Percentiles rank a stretch among this genome's conserved stretches.
phyloP scores from a whole-genome alignment of 2,329 filamentous ascomycete species.

The Clonostachys rosea region DNA sequence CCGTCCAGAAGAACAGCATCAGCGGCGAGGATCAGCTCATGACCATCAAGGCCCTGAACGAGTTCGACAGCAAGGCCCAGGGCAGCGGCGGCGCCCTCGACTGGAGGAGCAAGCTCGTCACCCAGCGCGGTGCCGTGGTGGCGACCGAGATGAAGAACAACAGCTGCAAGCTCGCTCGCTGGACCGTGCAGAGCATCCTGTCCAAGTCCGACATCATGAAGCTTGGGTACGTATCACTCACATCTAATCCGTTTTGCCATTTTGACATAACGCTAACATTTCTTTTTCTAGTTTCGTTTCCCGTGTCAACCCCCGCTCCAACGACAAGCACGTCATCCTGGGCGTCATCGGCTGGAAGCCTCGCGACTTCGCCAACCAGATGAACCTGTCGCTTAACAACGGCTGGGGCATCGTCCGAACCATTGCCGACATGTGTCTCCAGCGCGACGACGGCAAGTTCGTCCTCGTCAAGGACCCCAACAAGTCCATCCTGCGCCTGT shows the following conservation, averaged over 20 bases:
- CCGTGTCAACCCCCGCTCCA: conserved; percentile 84
- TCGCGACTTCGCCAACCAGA: conserved; percentile 91
- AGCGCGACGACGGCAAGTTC: conserved; percentile 73
- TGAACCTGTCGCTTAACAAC: conserved; percentile 96
- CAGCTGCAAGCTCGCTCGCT: conserved; percentile 95
- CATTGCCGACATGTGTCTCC: conserved; percentile 89
- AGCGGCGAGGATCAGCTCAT: conserved; percentile 88
- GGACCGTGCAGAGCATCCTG: conserved; percentile 95
- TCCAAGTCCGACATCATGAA: conserved; percentile 99
- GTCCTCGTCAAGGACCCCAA: conserved; percentile 89
- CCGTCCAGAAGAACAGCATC: conserved; percentile 91
- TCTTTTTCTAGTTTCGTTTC: conserved; percentile 73
- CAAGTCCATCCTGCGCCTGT: conserved; percentile 89
- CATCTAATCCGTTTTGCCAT: not conserved
- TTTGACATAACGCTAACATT: conserved; percentile 14
- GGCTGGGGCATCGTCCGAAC: conserved; percentile 99
- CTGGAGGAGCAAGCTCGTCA: conserved; percentile 93
- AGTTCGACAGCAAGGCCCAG: conserved; percentile 97
- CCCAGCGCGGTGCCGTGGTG: conserved; percentile 92
- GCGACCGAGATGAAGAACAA: conserved; percentile 99
- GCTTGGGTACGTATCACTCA: conserved; percentile 66
- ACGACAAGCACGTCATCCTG: conserved; percentile 91
- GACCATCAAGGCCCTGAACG: conserved; percentile 93
- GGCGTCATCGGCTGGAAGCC: conserved; percentile 98
- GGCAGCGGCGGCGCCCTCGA: conserved; percentile 92